Conservation (phyloP, 768 basidiomycete genomes). For the Gyrodon lividus region DNA sequence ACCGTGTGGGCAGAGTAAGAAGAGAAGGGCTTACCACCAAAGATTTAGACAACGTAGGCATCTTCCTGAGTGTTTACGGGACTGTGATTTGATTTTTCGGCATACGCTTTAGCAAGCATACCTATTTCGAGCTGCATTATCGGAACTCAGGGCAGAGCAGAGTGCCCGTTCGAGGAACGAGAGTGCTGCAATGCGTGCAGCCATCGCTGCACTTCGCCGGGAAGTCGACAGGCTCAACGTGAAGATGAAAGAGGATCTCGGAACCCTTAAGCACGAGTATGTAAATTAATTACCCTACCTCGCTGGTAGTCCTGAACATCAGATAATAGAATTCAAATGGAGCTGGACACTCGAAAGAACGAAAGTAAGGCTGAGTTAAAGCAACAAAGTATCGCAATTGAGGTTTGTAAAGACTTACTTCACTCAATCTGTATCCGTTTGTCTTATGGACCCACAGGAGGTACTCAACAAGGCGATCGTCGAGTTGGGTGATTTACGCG, state of each 20-base stretch:
- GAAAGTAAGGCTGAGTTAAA: constrained; percentile 85
- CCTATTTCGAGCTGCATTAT: constrained; percentile 89
- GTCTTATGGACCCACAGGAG: constrained; percentile 44
- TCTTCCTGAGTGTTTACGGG: not conserved
- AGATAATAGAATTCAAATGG: constrained; percentile 85
- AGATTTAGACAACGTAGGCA: constrained; percentile 78
- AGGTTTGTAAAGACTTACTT: constrained; percentile 44
- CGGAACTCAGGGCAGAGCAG: constrained; percentile 85
- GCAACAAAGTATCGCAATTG: constrained; percentile 79
- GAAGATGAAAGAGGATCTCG: constrained; percentile 93
- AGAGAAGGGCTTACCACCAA: constrained; percentile 71
- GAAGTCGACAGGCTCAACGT: constrained; percentile 84
- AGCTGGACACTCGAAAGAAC: constrained; percentile 90
- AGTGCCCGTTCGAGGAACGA: constrained; percentile 83
- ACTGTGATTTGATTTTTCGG: not conserved
- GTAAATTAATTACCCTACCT: constrained; percentile 27
- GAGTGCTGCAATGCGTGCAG: constrained; percentile 73
- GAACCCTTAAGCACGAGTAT: constrained; percentile 89
- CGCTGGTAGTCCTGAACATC: not conserved
- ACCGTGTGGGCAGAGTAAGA: constrained; percentile 68
- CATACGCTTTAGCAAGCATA: constrained; percentile 76
- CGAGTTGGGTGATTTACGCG: constrained; percentile 72
- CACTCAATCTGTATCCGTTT: not conserved
- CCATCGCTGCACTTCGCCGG: constrained; percentile 72
- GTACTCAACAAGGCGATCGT: constrained; percentile 74